Conservation (phyloP, 2,329 filamentous ascomycete species). For the Colletotrichum endophyticum region DNA sequence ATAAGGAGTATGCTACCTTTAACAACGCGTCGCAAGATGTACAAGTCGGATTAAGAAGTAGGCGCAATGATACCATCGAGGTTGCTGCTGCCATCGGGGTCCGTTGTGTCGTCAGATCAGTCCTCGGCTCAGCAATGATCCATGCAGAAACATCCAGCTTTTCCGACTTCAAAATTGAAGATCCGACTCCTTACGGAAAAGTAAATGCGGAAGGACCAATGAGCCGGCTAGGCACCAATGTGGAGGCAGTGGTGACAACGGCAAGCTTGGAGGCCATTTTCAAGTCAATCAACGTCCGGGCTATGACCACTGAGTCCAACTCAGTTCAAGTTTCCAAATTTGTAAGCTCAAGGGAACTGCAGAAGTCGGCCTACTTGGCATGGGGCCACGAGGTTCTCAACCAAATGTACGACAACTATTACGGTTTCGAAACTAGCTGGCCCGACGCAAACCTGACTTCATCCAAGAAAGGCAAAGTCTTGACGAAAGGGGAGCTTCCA, state of each 20-base stretch:
- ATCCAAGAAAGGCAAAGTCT: background rate
- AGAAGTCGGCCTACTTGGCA: background rate
- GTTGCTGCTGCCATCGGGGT: background rate
- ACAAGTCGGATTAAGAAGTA: no score
- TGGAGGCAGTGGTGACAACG: accelerated
- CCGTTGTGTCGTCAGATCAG: background rate
- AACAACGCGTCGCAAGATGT: no score
- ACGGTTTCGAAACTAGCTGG: background rate
- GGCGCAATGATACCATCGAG: no score
- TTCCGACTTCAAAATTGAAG: background rate
- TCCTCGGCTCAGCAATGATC: background rate
- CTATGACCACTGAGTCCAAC: background rate
- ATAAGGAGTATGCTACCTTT: background rate
- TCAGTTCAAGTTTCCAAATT: background rate
- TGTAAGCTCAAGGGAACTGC: background rate
- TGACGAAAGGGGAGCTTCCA: background rate
- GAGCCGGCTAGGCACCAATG: background rate
- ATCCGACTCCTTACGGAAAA: background rate
- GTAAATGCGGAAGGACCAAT: background rate
- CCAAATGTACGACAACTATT: background rate
- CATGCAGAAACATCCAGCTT: background rate
- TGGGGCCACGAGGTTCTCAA: background rate
- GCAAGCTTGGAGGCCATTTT: background rate
- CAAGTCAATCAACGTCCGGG: background rate
- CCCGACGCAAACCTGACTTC: background rate